phyloP scores from a whole-genome alignment of 2,329 filamentous ascomycete species.

The Sclerotinia trifoliorum region DNA sequence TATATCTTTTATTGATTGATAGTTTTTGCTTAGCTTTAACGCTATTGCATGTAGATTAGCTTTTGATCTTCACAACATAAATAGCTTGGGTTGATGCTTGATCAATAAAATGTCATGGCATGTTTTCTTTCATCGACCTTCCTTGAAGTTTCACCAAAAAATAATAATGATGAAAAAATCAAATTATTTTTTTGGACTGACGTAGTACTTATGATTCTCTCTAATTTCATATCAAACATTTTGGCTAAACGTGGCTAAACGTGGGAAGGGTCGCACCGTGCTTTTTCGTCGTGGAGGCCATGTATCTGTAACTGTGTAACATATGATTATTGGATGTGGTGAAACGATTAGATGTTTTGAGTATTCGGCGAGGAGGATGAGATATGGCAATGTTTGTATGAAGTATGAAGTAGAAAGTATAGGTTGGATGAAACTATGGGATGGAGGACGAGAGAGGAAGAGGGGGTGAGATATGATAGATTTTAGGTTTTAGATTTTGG shows the following conservation, averaged over 20 bases:
- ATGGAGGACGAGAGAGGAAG: background rate
- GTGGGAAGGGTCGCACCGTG: too few relatives aligned
- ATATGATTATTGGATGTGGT: background rate
- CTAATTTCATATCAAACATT: background rate
- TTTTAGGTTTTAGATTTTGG: too few relatives aligned
- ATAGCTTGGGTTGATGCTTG: background rate
- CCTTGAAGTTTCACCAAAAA: background rate
- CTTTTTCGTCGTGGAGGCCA: background rate
- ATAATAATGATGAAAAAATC: too few relatives aligned
- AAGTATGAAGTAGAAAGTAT: background rate
- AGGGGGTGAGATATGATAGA: too few relatives aligned
- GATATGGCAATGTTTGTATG: background rate
- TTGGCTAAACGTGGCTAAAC: background rate
- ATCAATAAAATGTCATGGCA: background rate
- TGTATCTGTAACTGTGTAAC: background rate
- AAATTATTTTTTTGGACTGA: background rate
- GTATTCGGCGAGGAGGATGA: too few relatives aligned
- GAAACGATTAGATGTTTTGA: conserved; percentile 6
- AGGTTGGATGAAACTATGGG: background rate
- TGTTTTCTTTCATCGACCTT: background rate
- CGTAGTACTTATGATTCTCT: background rate
- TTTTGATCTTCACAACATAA: background rate
- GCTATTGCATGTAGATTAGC: conserved; percentile 10
- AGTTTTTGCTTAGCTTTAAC: conserved; percentile 9
- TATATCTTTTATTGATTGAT: conserved; percentile 14